Evolutionary conservation across 345 rosid species (phyloP).

Genomic region (Eucalyptus viminalis): DNA sequence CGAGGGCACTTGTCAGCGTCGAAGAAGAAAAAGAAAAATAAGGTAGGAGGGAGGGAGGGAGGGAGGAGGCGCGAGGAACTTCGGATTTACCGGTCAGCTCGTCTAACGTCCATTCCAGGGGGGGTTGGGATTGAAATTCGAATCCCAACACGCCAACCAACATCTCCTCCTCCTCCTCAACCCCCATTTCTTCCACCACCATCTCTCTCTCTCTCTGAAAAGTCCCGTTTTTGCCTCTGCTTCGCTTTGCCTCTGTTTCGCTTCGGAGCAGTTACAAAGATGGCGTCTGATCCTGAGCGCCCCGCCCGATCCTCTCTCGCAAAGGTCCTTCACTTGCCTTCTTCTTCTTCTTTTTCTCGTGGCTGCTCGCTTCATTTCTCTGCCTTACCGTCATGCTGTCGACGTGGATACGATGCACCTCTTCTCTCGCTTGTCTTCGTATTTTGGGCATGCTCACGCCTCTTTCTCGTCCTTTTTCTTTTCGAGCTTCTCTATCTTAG

Average conservation of each 20-base stretch:
- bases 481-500: not conserved
- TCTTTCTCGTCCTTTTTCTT: not conserved
- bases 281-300: constrained; percentile 53
- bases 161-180: not conserved
- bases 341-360: not conserved
- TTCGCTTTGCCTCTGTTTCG: not conserved
- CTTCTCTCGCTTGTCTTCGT: not conserved
- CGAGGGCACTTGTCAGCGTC: not conserved
- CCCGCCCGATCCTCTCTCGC: constrained; percentile 17
- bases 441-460: not conserved
- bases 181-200: too few relatives aligned
- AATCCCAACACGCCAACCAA: not conserved
- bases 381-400: not conserved
- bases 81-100: not conserved
- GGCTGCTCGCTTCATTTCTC: not conserved
- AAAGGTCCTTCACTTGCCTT: constrained; percentile 17
- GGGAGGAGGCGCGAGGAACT: not conserved
- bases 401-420: not conserved
- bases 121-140: not conserved
- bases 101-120: not conserved
- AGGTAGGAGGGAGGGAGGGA: not conserved
- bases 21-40: not conserved
- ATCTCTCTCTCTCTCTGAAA: not conserved
- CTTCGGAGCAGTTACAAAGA: not conserved
- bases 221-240: not conserved